phyloP scores from a whole-genome alignment of 345 rosid species.

The Populus ilicifolia region DNA sequence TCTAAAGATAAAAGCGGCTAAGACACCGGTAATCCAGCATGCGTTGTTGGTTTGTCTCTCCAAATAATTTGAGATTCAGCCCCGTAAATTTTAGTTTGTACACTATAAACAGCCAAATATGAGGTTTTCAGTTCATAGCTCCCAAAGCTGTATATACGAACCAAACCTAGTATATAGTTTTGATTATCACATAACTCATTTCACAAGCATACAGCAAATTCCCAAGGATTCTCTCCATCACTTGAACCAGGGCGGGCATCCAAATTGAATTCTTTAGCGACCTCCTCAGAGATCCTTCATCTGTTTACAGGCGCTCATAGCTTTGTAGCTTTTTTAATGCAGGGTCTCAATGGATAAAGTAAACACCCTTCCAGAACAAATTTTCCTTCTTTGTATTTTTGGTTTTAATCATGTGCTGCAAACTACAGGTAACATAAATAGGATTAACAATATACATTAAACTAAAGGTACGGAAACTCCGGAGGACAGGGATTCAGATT shows the following conservation, averaged over 20 bases:
- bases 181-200: background rate
- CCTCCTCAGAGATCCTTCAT: conserved; percentile 41
- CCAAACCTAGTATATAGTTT: background rate
- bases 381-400: conserved; percentile 49
- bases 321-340: background rate
- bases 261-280: conserved; percentile 22
- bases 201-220: background rate
- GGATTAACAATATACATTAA: background rate
- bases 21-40: background rate
- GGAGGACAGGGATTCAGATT: background rate
- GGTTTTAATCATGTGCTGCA: conserved; percentile 35
- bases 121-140: background rate
- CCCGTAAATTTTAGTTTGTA: too few species aligned
- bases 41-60: background rate
- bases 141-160: background rate
- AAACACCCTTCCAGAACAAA: conserved; percentile 44
- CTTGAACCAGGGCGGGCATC: conserved; percentile 25
- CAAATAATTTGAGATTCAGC: background rate
- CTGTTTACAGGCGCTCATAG: conserved; percentile 10
- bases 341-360: background rate
- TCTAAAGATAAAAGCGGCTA: background rate
- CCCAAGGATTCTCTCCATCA: conserved; percentile 22
- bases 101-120: background rate
- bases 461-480: background rate
- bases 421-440: conserved; percentile 18